phyloP scores from a whole-genome alignment of 176 grass and related monocot genomes.

The Raddia guianensis region DNA sequence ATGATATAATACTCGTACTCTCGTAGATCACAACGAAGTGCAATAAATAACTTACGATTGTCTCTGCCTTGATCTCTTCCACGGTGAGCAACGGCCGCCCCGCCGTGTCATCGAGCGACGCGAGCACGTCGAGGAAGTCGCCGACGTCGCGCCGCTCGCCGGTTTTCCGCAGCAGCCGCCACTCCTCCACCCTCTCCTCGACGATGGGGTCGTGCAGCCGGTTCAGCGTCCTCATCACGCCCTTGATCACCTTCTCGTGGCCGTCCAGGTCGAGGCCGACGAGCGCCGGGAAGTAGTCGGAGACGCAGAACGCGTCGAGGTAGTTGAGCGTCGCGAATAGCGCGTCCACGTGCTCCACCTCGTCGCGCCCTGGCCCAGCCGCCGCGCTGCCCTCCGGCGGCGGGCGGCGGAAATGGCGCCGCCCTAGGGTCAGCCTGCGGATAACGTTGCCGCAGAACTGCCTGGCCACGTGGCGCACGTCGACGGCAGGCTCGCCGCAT shows the following conservation, averaged over 20 bases:
- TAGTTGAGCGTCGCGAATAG: conserved; percentile 20
- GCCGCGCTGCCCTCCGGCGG: background rate
- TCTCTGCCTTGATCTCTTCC: conserved; percentile 42
- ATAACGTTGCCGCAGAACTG: conserved; percentile 45
- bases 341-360: conserved; percentile 39
- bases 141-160: background rate
- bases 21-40: background rate
- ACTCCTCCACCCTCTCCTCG: conserved; percentile 27
- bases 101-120: background rate
- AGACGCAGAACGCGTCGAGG: conserved; percentile 42
- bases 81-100: conserved; percentile 19
- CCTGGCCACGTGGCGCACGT: conserved; percentile 29
- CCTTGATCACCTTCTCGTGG: conserved; percentile 33
- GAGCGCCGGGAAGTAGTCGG: conserved; percentile 45
- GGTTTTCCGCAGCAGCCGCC: conserved; percentile 5
- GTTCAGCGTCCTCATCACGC: background rate
- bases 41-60: conserved; percentile 17
- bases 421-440: conserved; percentile 32
- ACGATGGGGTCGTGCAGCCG: conserved; percentile 38
- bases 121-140: conserved; percentile 47
- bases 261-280: conserved; percentile 34
- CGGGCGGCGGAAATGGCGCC: background rate
- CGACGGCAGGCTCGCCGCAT: background rate
- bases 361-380: conserved; percentile 6
- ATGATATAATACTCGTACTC: no score